These are phyloP conservation scores for Ballota nigra DNA, from an alignment of 257 asterid genomes.

Conservation along the genomic window DNA sequence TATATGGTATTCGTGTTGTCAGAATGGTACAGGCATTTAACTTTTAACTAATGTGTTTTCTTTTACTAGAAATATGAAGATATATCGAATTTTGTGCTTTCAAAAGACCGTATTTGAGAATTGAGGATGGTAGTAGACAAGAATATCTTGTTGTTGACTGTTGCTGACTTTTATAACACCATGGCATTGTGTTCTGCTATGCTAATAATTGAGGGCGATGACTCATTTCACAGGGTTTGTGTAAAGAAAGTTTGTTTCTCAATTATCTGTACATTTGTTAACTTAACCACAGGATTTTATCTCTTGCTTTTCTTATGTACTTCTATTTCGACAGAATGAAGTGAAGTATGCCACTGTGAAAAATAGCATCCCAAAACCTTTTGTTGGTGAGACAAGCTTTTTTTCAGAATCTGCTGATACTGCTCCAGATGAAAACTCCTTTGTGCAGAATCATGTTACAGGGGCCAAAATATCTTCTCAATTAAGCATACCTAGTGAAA, in stretches of 20 bases:
- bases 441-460: slow-evolving; percentile 44
- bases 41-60: not conserved
- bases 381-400: slow-evolving; percentile 67
- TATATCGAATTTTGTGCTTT: not conserved
- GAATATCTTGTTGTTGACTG: not conserved
- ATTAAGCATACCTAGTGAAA: slow-evolving; percentile 49
- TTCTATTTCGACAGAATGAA: slow-evolving; percentile 42
- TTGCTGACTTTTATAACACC: not conserved
- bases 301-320: slow-evolving; percentile 21
- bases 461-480: slow-evolving; percentile 45
- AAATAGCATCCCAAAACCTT: slow-evolving; percentile 47
- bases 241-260: slow-evolving; percentile 9
- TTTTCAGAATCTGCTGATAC: slow-evolving; percentile 70
- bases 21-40: not conserved
- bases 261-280: not conserved
- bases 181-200: not conserved
- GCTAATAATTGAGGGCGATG: not conserved
- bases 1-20: not conserved
- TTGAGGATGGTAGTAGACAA: not conserved
- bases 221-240: not conserved
- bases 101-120: not conserved
- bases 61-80: not conserved
- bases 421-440: slow-evolving; percentile 63
- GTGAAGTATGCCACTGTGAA: slow-evolving; percentile 27
- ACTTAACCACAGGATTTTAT: not conserved